A percentile compares a stretch with the other conserved stretches of the same genome.
phyloP scores from a whole-genome alignment of 768 basidiomycete genomes.

The Sporobolomyces phaffii region DNA sequence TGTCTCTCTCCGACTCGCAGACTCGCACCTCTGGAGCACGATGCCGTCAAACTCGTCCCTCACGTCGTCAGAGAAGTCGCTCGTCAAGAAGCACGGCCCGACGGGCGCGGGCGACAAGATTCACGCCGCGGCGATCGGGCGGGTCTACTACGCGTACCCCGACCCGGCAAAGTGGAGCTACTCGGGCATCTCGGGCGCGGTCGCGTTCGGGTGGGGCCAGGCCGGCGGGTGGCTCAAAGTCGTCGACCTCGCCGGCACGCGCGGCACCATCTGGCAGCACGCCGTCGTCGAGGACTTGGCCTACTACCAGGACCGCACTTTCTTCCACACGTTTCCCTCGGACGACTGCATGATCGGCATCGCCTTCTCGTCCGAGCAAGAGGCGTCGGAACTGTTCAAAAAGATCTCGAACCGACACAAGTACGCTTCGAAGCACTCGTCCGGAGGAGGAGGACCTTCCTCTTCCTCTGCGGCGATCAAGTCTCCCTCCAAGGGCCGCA shows the following conservation, averaged over 20 bases:
- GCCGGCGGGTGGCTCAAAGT: constrained; percentile 62
- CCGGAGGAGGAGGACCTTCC: neutral
- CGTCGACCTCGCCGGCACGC: constrained; percentile 72
- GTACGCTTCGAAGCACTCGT: constrained; percentile 29
- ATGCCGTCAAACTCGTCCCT: constrained; percentile 74
- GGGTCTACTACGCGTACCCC: constrained; percentile 86
- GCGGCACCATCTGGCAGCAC: constrained; percentile 88
- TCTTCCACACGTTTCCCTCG: constrained; percentile 85
- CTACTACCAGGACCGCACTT: constrained; percentile 74
- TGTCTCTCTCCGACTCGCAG: too few relatives aligned
- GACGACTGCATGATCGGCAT: constrained; percentile 88
- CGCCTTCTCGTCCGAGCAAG: constrained; percentile 77
- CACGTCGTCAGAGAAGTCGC: constrained; percentile 66
- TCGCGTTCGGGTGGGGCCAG: constrained; percentile 63
- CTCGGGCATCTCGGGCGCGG: constrained; percentile 75
- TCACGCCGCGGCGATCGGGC: constrained; percentile 62
- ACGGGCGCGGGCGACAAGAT: constrained; percentile 57
- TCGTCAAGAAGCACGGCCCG: constrained; percentile 57
- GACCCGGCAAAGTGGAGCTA: constrained; percentile 74
- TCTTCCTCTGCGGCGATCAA: neutral
- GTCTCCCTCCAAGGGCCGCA: constrained; percentile 49
- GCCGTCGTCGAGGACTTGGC: constrained; percentile 78
- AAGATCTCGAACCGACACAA: constrained; percentile 35
- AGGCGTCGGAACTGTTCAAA: constrained; percentile 78
- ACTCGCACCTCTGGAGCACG: too few relatives aligned